A percentile compares a stretch with the other conserved stretches of the same genome.
Conservation (phyloP, 1,139 yeast genomes). For the Nematodospora anomalae region DNA sequence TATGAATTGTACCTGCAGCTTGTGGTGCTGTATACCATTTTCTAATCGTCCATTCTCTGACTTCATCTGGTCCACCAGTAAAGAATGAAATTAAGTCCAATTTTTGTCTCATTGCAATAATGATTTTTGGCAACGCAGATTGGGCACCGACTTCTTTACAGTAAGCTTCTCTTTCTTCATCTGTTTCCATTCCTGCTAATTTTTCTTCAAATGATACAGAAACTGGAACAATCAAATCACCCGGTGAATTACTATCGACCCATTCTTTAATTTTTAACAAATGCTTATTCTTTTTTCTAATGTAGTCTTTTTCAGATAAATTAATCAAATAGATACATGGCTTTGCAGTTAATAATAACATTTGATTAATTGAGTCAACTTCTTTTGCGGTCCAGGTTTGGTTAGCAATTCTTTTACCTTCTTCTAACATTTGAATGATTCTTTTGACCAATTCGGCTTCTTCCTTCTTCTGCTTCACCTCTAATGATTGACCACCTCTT, state of each 20-base stretch:
- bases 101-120: slow-evolving; percentile 79
- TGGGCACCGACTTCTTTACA: slow-evolving; percentile 81
- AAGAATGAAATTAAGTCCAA: slow-evolving; percentile 80
- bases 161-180: slow-evolving; percentile 90
- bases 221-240: slow-evolving; percentile 92
- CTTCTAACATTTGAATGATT: slow-evolving; percentile 73
- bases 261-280: slow-evolving; percentile 90
- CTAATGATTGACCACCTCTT: slow-evolving; percentile 95
- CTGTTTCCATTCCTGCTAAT: slow-evolving; percentile 82
- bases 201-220: slow-evolving; percentile 93
- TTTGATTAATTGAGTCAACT: slow-evolving; percentile 82
- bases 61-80: slow-evolving; percentile 85
- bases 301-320: slow-evolving; percentile 89
- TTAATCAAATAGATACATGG: slow-evolving; percentile 94
- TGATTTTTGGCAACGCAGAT: slow-evolving; percentile 87
- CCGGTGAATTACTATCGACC: slow-evolving; percentile 93
- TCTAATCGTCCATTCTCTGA: slow-evolving; percentile 89
- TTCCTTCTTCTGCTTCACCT: slow-evolving; percentile 91
- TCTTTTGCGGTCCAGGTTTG: slow-evolving; percentile 88
- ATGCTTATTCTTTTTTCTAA: slow-evolving; percentile 97
- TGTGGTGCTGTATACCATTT: slow-evolving; percentile 82
- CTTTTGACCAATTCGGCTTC: slow-evolving; percentile 80
- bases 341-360: slow-evolving; percentile 90
- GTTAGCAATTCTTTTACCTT: slow-evolving; percentile 89
- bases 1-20: slow-evolving; percentile 86